Conservation (phyloP, 2,329 filamentous ascomycete species). For the Chaetomium sp. region DNA sequence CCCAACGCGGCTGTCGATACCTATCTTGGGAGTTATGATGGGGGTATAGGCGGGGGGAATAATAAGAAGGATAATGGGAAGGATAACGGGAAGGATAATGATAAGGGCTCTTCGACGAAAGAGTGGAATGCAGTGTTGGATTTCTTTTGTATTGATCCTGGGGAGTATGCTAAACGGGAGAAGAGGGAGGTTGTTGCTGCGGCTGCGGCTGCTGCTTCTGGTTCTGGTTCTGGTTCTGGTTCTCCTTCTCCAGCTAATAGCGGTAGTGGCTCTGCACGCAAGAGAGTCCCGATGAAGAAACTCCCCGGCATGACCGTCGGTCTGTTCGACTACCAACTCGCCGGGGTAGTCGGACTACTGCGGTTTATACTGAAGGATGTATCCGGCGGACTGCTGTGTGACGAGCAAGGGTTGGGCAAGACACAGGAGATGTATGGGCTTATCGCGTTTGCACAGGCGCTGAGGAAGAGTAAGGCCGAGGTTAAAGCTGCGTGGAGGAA, state of each 20-base stretch:
- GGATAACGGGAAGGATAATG: too few relatives aligned
- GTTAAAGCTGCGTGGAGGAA: conserved; percentile 10
- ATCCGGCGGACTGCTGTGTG: conserved; percentile 17
- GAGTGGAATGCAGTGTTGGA: conserved; percentile 14
- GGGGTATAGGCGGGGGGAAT: conserved; percentile 8
- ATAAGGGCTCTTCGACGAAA: too few relatives aligned
- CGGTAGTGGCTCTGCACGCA: neutral
- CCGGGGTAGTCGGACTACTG: conserved; percentile 17
- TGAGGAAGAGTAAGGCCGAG: conserved; percentile 16
- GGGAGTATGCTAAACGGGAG: conserved; percentile 8
- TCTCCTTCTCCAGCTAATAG: too few relatives aligned
- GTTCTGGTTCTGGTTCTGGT: too few relatives aligned
- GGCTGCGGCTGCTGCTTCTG: neutral
- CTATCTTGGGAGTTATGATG: conserved; percentile 18
- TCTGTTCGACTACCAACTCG: conserved; percentile 23
- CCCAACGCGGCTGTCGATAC: conserved; percentile 15
- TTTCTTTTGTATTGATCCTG: conserved; percentile 15
- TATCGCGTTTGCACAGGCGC: conserved; percentile 12
- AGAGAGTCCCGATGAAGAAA: conserved; percentile 18
- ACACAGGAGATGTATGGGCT: conserved; percentile 22
- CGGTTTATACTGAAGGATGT: conserved; percentile 10
- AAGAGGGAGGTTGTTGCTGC: neutral
- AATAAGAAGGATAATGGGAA: too few relatives aligned
- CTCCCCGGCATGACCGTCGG: conserved; percentile 18
- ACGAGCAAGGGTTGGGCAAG: conserved; percentile 23